These are phyloP conservation scores for Fusarium sp. DNA, from an alignment of 2,329 filamentous ascomycete species.

Conservation along the genomic window DNA sequence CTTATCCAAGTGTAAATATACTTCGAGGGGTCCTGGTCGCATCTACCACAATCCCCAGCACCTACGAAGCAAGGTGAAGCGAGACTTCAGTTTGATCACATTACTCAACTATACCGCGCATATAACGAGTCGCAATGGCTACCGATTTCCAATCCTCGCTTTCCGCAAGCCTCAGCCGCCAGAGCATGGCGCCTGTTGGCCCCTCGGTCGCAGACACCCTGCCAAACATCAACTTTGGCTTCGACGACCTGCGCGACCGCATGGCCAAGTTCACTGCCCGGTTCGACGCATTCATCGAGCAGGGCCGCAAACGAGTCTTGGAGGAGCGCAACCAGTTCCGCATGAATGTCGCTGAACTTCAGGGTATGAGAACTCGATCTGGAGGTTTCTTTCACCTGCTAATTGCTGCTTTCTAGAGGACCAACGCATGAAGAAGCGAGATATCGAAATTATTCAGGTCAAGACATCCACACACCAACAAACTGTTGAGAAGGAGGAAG, in stretches of 20 bases:
- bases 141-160: constrained; percentile 77
- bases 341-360: constrained; percentile 87
- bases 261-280: constrained; percentile 92
- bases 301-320: constrained; percentile 86
- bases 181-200: constrained; percentile 67
- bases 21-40: constrained; percentile 1
- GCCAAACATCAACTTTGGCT: constrained; percentile 93
- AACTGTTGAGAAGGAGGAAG: constrained; percentile 79
- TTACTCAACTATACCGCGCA: background rate
- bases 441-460: constrained; percentile 84
- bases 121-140: constrained; percentile 56
- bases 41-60: constrained; percentile 5
- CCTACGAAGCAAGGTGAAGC: background rate
- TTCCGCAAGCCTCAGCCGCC: constrained; percentile 71
- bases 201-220: constrained; percentile 82
- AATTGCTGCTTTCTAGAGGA: constrained; percentile 73
- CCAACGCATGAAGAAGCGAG: constrained; percentile 87
- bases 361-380: constrained; percentile 72
- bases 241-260: constrained; percentile 93
- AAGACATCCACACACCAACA: constrained; percentile 79
- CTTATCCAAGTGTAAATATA: constrained; percentile 38
- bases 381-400: background rate
- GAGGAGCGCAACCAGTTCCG: constrained; percentile 96
- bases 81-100: background rate
- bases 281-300: constrained; percentile 95